These are phyloP conservation scores for Phalaenopsis hybrid DNA, from an alignment of 116 monocot genomes.

Conservation along the genomic window DNA sequence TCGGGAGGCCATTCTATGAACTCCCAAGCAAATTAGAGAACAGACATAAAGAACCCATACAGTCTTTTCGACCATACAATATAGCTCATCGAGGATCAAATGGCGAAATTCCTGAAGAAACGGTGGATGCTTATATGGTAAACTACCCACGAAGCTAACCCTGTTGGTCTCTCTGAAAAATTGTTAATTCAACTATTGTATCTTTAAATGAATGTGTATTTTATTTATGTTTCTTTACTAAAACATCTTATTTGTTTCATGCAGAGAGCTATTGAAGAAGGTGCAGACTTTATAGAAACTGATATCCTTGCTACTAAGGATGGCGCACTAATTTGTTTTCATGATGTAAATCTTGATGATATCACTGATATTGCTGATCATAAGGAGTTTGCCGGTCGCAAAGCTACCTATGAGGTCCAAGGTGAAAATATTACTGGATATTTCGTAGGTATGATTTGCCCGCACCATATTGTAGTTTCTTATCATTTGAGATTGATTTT, in stretches of 20 bases:
- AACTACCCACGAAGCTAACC: not conserved
- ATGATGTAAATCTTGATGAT: slow-evolving; percentile 78
- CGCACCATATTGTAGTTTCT: not conserved
- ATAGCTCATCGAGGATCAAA: slow-evolving; percentile 59
- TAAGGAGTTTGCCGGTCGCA: slow-evolving; percentile 59
- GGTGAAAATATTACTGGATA: slow-evolving; percentile 59
- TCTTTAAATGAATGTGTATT: not conserved
- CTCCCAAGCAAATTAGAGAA: slow-evolving; percentile 30
- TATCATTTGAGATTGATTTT: too few species aligned
- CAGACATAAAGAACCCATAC: slow-evolving; percentile 30
- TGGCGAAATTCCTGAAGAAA: slow-evolving; percentile 73
- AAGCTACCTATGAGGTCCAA: slow-evolving; percentile 81
- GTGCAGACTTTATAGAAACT: slow-evolving; percentile 88
- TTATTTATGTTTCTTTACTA: not conserved
- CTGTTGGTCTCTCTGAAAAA: not conserved
- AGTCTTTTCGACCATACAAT: slow-evolving; percentile 43
- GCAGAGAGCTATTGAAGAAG: slow-evolving; percentile 94
- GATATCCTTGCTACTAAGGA: slow-evolving; percentile 87
- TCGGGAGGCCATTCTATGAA: slow-evolving; percentile 37
- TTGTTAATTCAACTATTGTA: not conserved
- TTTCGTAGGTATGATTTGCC: slow-evolving; percentile 47
- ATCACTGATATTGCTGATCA: slow-evolving; percentile 69
- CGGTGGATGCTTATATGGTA: slow-evolving; percentile 67
- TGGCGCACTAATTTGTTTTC: slow-evolving; percentile 73
- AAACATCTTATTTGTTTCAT: slow-evolving; percentile 10